Percentiles rank a stretch among this genome's conserved stretches.
These are phyloP conservation scores for Berberis thunbergii DNA, from an alignment of 164 flowering plant genomes.

Conservation along the genomic window DNA sequence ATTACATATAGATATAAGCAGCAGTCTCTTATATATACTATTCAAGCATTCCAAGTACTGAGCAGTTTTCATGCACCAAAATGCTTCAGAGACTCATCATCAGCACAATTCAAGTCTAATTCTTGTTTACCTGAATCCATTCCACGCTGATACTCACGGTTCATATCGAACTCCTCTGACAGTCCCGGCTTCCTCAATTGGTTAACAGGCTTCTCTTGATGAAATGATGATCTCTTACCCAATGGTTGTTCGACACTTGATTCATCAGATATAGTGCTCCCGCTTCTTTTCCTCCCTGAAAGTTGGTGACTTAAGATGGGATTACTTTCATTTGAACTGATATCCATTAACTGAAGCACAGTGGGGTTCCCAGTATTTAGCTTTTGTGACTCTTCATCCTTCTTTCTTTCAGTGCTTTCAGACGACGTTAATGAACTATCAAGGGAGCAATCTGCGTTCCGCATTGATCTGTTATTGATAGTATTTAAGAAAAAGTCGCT, in stretches of 20 bases:
- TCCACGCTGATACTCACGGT: constrained; percentile 37
- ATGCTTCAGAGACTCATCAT: constrained; percentile 1
- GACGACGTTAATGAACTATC: constrained; percentile 39
- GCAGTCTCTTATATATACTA: background rate
- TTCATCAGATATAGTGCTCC: constrained; percentile 27
- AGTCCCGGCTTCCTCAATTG: constrained; percentile 18
- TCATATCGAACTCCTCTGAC: constrained; percentile 42
- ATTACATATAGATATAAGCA: background rate
- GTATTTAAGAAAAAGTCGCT: constrained; percentile 20
- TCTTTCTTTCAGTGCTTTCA: constrained; percentile 34
- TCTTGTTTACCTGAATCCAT: constrained; percentile 28
- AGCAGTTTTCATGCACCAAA: background rate
- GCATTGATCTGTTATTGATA: constrained; percentile 15
- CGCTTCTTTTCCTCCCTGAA: constrained; percentile 36
- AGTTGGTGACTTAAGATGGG: constrained; percentile 12
- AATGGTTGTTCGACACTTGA: constrained; percentile 29
- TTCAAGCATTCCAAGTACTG: background rate
- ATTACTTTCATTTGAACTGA: constrained; percentile 12
- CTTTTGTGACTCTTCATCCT: constrained; percentile 23
- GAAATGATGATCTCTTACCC: constrained; percentile 20
- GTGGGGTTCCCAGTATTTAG: constrained; percentile 11
- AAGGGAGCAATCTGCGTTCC: constrained; percentile 33
- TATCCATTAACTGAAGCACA: constrained; percentile 24
- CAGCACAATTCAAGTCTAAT: constrained; percentile 38
- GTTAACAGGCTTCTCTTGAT: constrained; percentile 11